Conservation (phyloP, 192 early-diverging fungal species). For the Coemansia sp. region DNA sequence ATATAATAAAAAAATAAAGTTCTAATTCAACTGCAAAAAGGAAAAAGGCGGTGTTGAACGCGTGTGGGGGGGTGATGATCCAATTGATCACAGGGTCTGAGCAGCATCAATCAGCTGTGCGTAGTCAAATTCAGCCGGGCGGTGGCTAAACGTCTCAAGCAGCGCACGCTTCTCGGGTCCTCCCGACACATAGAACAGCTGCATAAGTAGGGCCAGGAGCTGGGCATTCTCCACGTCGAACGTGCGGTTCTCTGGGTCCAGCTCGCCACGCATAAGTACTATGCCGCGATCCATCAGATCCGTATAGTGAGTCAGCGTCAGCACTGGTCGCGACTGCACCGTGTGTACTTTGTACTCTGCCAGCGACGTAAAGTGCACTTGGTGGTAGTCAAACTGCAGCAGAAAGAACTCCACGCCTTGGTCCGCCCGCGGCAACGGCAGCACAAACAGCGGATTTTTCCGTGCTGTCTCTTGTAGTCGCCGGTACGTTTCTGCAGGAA, state of each 20-base stretch:
- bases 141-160: conserved; percentile 77
- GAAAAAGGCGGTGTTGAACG: background rate
- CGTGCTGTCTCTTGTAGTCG: conserved; percentile 56
- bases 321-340: conserved; percentile 72
- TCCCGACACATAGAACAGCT: conserved; percentile 88
- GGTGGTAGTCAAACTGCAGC: conserved; percentile 82
- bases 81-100: conserved; percentile 37
- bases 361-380: conserved; percentile 83
- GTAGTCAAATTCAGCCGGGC: conserved; percentile 77
- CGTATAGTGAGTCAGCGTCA: conserved; percentile 87
- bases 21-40: conserved; percentile 1
- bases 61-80: background rate
- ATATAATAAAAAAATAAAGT: background rate
- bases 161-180: conserved; percentile 62
- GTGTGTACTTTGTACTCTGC: conserved; percentile 88
- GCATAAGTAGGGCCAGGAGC: conserved; percentile 76
- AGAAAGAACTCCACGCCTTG: conserved; percentile 85
- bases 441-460: conserved; percentile 67
- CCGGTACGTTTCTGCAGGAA: conserved; percentile 63
- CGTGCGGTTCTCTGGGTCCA: conserved; percentile 57
- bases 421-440: conserved; percentile 75
- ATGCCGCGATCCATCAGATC: conserved; percentile 82
- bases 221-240: conserved; percentile 72
- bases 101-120: conserved; percentile 60
- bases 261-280: conserved; percentile 89